Conservation (phyloP, 2,329 filamentous ascomycete species). For the Talaromyces sp. region DNA sequence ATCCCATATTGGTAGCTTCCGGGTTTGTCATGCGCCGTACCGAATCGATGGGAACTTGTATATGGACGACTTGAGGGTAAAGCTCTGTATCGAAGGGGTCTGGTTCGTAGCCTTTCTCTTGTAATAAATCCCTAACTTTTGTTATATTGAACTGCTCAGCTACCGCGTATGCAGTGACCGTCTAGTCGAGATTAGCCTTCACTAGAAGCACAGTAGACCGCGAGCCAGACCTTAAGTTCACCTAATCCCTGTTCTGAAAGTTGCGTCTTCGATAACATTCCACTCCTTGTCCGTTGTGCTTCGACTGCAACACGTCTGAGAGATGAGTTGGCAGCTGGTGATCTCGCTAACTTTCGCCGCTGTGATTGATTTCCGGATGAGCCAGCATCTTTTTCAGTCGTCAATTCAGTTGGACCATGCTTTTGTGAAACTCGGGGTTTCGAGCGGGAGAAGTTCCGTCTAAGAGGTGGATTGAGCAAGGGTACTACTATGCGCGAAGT, state of each 20-base stretch:
- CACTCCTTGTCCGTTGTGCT: slow-evolving; percentile 62
- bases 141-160: slow-evolving; percentile 64
- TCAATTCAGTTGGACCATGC: slow-evolving; percentile 17
- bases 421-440: slow-evolving; percentile 53
- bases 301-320: slow-evolving; percentile 81
- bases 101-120: slow-evolving; percentile 57
- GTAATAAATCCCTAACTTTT: slow-evolving; percentile 55
- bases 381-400: background rate
- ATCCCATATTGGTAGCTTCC: slow-evolving; percentile 34
- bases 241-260: slow-evolving; percentile 34
- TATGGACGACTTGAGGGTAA: slow-evolving; percentile 63
- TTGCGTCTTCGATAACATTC: slow-evolving; percentile 48
- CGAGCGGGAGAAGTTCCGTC: slow-evolving; percentile 64
- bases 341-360: slow-evolving; percentile 50
- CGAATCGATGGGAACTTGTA: slow-evolving; percentile 49
- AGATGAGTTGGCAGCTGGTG: slow-evolving; percentile 63
- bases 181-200: slow-evolving; percentile 27
- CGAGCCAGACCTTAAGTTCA: slow-evolving; percentile 34
- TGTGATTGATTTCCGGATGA: slow-evolving; percentile 27
- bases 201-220: slow-evolving; percentile 6
- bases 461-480: slow-evolving; percentile 43
- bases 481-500: slow-evolving; percentile 33
- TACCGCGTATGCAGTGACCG: slow-evolving; percentile 62
- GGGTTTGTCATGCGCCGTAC: slow-evolving; percentile 44
- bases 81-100: slow-evolving; percentile 61